A percentile compares a stretch with the other conserved stretches of the same genome.
Evolutionary conservation across 768 basidiomycete species (phyloP).

Genomic region (Heimioporus sp.): DNA sequence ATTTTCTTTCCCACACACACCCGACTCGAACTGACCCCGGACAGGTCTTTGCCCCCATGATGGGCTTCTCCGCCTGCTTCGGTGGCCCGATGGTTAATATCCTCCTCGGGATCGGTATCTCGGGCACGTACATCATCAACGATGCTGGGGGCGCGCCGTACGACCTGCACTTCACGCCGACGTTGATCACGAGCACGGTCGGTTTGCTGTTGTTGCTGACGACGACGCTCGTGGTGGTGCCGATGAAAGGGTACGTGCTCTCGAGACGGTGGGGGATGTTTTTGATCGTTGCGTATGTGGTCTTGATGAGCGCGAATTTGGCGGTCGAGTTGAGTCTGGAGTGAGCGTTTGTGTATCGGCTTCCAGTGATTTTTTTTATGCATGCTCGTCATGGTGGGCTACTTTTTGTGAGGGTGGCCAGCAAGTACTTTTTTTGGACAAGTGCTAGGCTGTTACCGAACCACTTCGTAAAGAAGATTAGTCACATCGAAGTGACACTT

Average conservation of each 20-base stretch:
- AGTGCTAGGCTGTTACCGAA: too few relatives aligned
- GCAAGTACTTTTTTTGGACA: too few relatives aligned
- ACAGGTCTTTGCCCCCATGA: conserved; percentile 83
- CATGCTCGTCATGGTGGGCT: too few relatives aligned
- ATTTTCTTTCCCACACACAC: not conserved
- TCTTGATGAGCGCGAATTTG: conserved; percentile 77
- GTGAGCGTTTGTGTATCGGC: not conserved
- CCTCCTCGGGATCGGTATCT: conserved; percentile 86
- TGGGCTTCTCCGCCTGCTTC: conserved; percentile 96
- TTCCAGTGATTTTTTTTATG: too few relatives aligned
- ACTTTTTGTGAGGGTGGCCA: too few relatives aligned
- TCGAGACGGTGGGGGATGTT: conserved; percentile 80
- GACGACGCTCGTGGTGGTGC: conserved; percentile 79
- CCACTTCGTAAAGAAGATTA: too few relatives aligned
- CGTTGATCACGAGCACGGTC: conserved; percentile 78
- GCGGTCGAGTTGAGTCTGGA: conserved; percentile 59
- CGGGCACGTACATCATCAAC: conserved; percentile 81
- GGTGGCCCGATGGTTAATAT: conserved; percentile 93
- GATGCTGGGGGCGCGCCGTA: conserved; percentile 57
- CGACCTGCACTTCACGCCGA: conserved; percentile 73
- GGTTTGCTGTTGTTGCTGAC: conserved; percentile 78
- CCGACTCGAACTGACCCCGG: not conserved
- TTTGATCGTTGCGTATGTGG: conserved; percentile 69
- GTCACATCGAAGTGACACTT: too few relatives aligned
- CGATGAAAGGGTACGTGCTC: conserved; percentile 78